phyloP scores from a whole-genome alignment of 306 rosid species.

The Vigna hirtella region DNA sequence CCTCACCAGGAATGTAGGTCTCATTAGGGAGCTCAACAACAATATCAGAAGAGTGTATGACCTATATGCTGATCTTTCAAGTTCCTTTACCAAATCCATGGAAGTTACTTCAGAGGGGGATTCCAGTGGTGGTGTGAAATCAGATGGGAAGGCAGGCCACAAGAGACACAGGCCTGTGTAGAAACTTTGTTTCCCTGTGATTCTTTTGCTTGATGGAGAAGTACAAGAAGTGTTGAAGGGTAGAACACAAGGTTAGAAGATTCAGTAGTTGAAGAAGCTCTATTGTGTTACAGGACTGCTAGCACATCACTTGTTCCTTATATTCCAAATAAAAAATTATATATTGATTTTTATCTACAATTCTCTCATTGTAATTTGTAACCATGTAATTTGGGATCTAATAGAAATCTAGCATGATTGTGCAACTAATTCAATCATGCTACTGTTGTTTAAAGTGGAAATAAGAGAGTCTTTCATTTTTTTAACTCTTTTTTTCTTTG shows the following conservation, averaged over 20 bases:
- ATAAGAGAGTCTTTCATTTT: constrained; percentile 16
- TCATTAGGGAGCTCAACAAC: constrained; percentile 90
- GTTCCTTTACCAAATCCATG: constrained; percentile 82
- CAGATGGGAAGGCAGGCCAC: constrained; percentile 71
- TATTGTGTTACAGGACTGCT: constrained; percentile 48
- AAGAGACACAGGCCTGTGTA: constrained; percentile 77
- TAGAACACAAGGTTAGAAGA: constrained; percentile 50
- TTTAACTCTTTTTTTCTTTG: not conserved
- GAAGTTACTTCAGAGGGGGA: constrained; percentile 94
- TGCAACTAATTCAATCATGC: constrained; percentile 35
- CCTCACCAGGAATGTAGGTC: constrained; percentile 81
- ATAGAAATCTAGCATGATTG: constrained; percentile 52
- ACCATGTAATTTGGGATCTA: constrained; percentile 69
- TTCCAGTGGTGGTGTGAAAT: constrained; percentile 79
- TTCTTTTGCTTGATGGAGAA: constrained; percentile 48
- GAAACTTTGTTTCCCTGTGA: constrained; percentile 38
- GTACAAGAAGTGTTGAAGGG: constrained; percentile 43
- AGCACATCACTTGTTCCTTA: constrained; percentile 54
- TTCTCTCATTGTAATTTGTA: constrained; percentile 56
- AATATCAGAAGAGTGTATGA: constrained; percentile 93
- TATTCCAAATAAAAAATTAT: constrained; percentile 59
- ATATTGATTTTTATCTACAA: constrained; percentile 45
- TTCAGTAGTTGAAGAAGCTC: constrained; percentile 51
- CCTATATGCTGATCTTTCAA: constrained; percentile 90
- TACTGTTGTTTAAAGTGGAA: constrained; percentile 15